Percentiles rank a stretch among this genome's conserved stretches.
Conservation (phyloP, 2,329 filamentous ascomycete species). For the Exutisphaerella laricina region DNA sequence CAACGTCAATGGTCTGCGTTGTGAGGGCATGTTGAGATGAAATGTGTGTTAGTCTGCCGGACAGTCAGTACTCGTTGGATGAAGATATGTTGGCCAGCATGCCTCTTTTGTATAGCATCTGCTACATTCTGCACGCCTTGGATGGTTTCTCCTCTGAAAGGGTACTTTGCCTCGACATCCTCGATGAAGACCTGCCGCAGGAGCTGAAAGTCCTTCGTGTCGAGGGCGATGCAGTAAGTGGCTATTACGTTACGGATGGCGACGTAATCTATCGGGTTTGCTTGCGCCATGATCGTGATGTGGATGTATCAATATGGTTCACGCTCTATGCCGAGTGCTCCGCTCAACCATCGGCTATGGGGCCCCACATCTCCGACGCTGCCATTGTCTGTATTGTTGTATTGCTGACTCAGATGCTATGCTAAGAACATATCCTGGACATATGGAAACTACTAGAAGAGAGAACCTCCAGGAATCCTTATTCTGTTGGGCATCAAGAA, state of each 20-base stretch:
- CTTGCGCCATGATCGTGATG: neutral
- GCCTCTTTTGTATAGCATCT: constrained; percentile 31
- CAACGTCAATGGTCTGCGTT: constrained; percentile 38
- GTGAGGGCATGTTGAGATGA: constrained; percentile 41
- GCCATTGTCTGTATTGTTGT: too few species aligned
- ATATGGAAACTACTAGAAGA: too few species aligned
- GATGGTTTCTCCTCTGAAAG: constrained; percentile 30
- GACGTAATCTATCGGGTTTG: constrained; percentile 30
- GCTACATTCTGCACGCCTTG: constrained; percentile 33
- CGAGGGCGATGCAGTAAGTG: constrained; percentile 42
- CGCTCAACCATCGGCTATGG: neutral
- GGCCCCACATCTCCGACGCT: too few species aligned
- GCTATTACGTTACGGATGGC: constrained; percentile 41
- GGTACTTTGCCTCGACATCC: constrained; percentile 39
- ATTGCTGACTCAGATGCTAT: too few species aligned
- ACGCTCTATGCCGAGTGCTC: neutral
- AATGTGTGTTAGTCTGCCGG: constrained; percentile 35
- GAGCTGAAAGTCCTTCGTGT: constrained; percentile 38
- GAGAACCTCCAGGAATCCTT: too few species aligned
- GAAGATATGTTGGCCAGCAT: neutral
- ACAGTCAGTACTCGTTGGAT: neutral
- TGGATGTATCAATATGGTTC: neutral
- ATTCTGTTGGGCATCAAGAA: too few species aligned
- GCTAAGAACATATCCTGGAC: too few species aligned
- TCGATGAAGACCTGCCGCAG: constrained; percentile 38